A percentile compares a stretch with the other conserved stretches of the same genome.
phyloP scores from a whole-genome alignment of 192 early-diverging fungal genomes.

The Podila clonocystis region DNA sequence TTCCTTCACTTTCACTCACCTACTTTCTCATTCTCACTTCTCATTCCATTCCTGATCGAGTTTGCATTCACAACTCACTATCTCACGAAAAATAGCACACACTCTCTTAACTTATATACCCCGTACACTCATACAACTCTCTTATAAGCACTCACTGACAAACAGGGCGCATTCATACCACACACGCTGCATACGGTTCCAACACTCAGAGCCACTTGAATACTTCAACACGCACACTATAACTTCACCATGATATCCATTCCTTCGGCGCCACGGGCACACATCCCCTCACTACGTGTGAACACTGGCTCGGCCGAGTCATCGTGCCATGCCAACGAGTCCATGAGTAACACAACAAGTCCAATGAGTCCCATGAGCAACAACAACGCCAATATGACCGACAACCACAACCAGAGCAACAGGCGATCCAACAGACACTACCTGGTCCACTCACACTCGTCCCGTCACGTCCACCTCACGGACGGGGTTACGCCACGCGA shows the following conservation, averaged over 20 bases:
- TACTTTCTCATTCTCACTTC: background rate
- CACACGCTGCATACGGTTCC: too few relatives aligned
- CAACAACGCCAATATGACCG: background rate
- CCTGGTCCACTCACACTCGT: conserved; percentile 34
- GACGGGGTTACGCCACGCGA: conserved; percentile 33
- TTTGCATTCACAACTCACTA: too few relatives aligned
- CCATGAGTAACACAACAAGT: background rate
- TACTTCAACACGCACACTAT: background rate
- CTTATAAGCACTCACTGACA: too few relatives aligned
- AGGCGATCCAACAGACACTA: conserved; percentile 16
- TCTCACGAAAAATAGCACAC: too few relatives aligned
- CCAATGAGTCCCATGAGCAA: background rate
- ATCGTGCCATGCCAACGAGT: too few relatives aligned
- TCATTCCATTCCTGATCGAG: too few relatives aligned
- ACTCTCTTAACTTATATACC: too few relatives aligned
- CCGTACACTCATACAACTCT: too few relatives aligned
- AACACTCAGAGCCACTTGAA: too few relatives aligned
- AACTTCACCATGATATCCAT: conserved; percentile 25
- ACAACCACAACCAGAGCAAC: background rate
- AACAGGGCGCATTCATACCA: too few relatives aligned
- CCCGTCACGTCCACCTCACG: conserved; percentile 20
- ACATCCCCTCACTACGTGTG: conserved; percentile 5
- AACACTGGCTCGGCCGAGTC: background rate
- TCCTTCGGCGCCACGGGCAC: conserved; percentile 18
- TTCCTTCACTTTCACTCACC: too few relatives aligned